Percentiles rank a stretch among this genome's conserved stretches.
These are phyloP conservation scores for Parafenestella ontariensis DNA, from an alignment of 2,329 filamentous ascomycete genomes.

Conservation along the genomic window DNA sequence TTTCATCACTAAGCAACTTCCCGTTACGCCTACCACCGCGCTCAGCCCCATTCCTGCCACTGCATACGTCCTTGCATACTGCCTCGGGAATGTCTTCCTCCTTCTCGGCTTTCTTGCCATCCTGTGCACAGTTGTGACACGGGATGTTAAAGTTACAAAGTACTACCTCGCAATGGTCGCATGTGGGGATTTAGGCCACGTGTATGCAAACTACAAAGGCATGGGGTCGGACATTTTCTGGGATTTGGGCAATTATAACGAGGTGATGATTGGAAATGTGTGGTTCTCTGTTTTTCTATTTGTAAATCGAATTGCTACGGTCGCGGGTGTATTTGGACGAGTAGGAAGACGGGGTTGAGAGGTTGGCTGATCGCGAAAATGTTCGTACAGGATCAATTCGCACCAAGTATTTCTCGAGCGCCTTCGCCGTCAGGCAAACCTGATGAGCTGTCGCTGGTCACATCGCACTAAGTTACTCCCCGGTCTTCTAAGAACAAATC, in stretches of 20 bases:
- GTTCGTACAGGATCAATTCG: too few species aligned
- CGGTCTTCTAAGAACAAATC: too few species aligned
- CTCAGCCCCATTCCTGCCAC: conserved; percentile 6
- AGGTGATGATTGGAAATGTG: too few species aligned
- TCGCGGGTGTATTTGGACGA: too few species aligned
- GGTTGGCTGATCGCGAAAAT: too few species aligned
- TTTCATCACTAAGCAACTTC: conserved; percentile 29
- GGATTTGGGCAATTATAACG: conserved; percentile 30
- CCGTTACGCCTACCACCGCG: conserved; percentile 8
- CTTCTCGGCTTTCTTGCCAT: conserved; percentile 28
- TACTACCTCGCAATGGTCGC: conserved; percentile 31
- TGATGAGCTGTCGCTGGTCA: too few species aligned
- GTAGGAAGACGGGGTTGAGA: too few species aligned
- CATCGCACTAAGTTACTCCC: too few species aligned
- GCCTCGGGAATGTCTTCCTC: conserved; percentile 33
- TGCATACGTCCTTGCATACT: conserved; percentile 27
- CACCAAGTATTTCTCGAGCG: too few species aligned
- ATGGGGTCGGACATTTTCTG: conserved; percentile 32
- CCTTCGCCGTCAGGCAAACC: too few species aligned
- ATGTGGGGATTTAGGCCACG: conserved; percentile 31
- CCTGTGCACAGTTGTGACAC: conserved; percentile 33
- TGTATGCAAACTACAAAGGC: conserved; percentile 28
- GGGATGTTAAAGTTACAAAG: conserved; percentile 31
- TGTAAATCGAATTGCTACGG: too few species aligned
- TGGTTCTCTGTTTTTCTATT: too few species aligned